Evolutionary conservation across 2,329 filamentous ascomycete species (phyloP), one percentile per base, ranked within the genome.

Genomic region (Phyllosticta citribraziliensis): DNA sequence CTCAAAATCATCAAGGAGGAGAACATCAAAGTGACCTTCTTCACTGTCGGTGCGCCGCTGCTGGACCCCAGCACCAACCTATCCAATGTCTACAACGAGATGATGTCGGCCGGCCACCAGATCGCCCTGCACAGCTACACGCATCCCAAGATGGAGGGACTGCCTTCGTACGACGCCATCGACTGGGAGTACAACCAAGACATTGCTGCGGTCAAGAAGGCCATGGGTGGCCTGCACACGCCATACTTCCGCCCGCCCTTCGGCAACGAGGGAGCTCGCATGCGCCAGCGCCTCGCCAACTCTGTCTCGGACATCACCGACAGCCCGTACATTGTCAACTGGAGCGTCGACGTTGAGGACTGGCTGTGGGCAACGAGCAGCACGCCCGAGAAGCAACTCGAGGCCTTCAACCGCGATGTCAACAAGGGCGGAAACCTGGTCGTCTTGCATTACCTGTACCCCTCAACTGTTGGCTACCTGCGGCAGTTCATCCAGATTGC

Each of bases 281-380:
- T 86, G 74, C 80, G 86, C 3, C 81, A 87, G 69, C 79, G 84
- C 51, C 79, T 88, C 27, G 81, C 84, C 0, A 75, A 77, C 22
- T 53, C 71, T 71, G 64, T 72, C 3, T 71, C 70, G 17, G 40
- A 56, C 27, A 22, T 24, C 20, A 78, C 80, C 20, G 74, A 78
- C 1, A 77, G 81, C 14, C 79, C 83, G 0, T 81, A 82, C 65
- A 81, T 88, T 52, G 80, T 88, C 57, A 84, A 84, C 70, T 88
- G 86, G 86, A 84, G 80, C 67, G 82, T 89, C 53, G 86, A 89
- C 67, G 82, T 88, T 33, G 84, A 88, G 75, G 86, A 89, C 69
- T 88, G 85, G 84, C 67, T 86, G 24, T 89, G 85, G 84, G 85
- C 84, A 1, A 74, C 80, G 68, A 80, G 78, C 0, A 67, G 73